Conservation (phyloP, 2,329 filamentous ascomycete genomes). For the Pseudonectria foliicola region DNA sequence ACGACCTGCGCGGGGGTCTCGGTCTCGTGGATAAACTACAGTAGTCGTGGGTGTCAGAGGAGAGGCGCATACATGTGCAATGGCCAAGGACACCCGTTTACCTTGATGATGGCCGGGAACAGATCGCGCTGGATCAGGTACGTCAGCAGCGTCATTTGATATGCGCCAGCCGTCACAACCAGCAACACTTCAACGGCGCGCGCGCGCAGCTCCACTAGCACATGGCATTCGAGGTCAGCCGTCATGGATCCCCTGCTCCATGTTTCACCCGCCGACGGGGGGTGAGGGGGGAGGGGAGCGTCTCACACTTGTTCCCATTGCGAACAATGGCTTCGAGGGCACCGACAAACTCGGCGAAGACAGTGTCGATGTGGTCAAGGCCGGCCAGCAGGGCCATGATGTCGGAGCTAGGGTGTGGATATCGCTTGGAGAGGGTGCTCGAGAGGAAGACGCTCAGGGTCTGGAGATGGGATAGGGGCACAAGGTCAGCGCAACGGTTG, state of each 20-base stretch:
- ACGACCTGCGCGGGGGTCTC: slow-evolving; percentile 57
- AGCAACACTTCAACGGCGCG: slow-evolving; percentile 78
- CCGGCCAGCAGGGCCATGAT: slow-evolving; percentile 86
- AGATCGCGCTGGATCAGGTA: slow-evolving; percentile 94
- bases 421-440: slow-evolving; percentile 77
- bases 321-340: slow-evolving; percentile 77
- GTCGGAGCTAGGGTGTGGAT: slow-evolving; percentile 91
- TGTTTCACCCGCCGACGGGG: no score
- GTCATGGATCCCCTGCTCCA: background rate
- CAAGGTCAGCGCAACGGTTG: slow-evolving; percentile 14
- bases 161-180: slow-evolving; percentile 84
- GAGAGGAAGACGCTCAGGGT: slow-evolving; percentile 85
- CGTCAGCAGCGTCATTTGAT: slow-evolving; percentile 86
- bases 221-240: slow-evolving; percentile 20
- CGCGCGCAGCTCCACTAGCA: slow-evolving; percentile 63
- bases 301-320: slow-evolving; percentile 62
- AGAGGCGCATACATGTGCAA: no score
- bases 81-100: no score
- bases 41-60: slow-evolving; percentile 14
- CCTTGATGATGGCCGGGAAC: slow-evolving; percentile 93
- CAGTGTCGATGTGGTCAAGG: slow-evolving; percentile 75
- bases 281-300: no score
- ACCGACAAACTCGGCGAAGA: slow-evolving; percentile 83
- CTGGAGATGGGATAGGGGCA: slow-evolving; percentile 49
- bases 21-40: slow-evolving; percentile 72